A percentile compares a stretch with the other conserved stretches of the same genome.
Evolutionary conservation across 2,329 filamentous ascomycete genomes (phyloP).

Genomic region (Fusarium citri): DNA sequence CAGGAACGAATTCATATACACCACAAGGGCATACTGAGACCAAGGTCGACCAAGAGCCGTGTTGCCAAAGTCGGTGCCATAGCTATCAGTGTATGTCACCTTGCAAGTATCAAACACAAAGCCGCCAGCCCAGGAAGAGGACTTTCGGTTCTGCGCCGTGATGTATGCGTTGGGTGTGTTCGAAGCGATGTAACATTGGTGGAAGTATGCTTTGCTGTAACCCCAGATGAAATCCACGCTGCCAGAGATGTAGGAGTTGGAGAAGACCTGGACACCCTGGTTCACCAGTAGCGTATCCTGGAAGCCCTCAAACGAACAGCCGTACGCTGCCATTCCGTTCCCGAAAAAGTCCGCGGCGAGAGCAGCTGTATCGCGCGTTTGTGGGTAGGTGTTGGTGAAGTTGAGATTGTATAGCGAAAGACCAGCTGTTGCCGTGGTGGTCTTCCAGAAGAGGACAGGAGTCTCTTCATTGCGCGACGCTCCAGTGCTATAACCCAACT

Average conservation of each 20-base stretch:
- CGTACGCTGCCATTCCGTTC: slow-evolving; percentile 52
- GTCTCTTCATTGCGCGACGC: slow-evolving; percentile 56
- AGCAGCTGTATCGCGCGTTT: slow-evolving; percentile 57
- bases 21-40: slow-evolving; percentile 58
- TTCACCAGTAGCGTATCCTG: slow-evolving; percentile 64
- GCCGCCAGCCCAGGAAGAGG: slow-evolving; percentile 46
- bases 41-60: slow-evolving; percentile 61
- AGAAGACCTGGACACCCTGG: slow-evolving; percentile 59
- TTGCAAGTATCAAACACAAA: slow-evolving; percentile 50
- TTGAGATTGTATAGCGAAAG: slow-evolving; percentile 72
- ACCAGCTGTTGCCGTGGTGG: slow-evolving; percentile 56
- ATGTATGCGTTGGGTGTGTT: slow-evolving; percentile 51
- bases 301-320: slow-evolving; percentile 58
- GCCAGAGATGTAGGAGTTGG: slow-evolving; percentile 52
- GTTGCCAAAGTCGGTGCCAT: slow-evolving; percentile 47
- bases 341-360: slow-evolving; percentile 53
- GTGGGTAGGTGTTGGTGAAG: slow-evolving; percentile 59
- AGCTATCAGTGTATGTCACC: slow-evolving; percentile 45
- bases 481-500: slow-evolving; percentile 48
- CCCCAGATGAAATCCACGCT: slow-evolving; percentile 46
- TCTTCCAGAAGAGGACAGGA: slow-evolving; percentile 59
- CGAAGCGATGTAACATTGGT: slow-evolving; percentile 53
- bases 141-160: slow-evolving; percentile 49
- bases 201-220: slow-evolving; percentile 52
- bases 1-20: slow-evolving; percentile 62